Conservation (phyloP, 768 basidiomycete species). For the Tylopilus balloui region DNA sequence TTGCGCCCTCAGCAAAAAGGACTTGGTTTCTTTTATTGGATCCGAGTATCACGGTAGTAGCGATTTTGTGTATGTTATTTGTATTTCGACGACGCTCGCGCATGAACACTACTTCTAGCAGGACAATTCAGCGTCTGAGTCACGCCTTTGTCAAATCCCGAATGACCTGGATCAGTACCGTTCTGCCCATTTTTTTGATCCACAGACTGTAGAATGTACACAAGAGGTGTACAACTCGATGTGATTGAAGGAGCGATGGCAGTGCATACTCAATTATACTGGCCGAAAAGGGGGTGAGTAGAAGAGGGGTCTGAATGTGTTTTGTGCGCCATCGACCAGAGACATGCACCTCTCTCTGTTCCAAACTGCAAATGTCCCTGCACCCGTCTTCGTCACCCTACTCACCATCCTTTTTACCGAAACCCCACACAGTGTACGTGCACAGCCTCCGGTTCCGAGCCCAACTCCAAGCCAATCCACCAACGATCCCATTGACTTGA, state of each 20-base stretch:
- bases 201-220: no score
- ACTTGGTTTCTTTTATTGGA: conserved; percentile 4
- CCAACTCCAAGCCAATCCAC: background rate
- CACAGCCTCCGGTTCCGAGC: background rate
- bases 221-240: no score
- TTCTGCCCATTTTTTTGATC: no score
- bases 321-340: background rate
- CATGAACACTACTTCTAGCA: background rate
- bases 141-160: no score
- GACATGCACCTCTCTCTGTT: background rate
- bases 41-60: conserved; percentile 9
- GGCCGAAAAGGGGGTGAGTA: background rate
- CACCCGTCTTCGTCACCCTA: background rate
- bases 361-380: background rate
- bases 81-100: conserved; percentile 13
- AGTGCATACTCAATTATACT: background rate
- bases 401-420: background rate
- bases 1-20: no score
- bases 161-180: no score
- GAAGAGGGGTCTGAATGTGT: background rate
- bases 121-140: no score
- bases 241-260: background rate
- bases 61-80: conserved; percentile 26
- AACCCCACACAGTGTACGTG: background rate
- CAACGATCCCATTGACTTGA: background rate